Evolutionary conservation across 2,329 filamentous ascomycete species (phyloP).

Genomic region (Aspergillus ochraceus): DNA sequence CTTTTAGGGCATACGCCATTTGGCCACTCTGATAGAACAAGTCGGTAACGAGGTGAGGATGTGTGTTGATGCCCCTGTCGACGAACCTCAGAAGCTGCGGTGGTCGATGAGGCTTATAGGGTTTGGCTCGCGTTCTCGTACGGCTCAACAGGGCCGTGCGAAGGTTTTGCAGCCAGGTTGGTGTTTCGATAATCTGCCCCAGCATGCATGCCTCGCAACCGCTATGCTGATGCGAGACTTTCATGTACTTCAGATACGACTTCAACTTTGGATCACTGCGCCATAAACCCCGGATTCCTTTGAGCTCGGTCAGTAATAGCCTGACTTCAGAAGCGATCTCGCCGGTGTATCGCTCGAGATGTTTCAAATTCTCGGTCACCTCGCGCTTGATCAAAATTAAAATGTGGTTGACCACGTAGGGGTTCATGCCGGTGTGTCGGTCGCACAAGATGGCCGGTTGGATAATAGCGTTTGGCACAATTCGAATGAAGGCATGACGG

Average conservation of each 20-base stretch:
- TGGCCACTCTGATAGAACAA: conserved; percentile 15
- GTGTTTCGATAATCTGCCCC: conserved; percentile 28
- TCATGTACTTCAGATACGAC: not conserved
- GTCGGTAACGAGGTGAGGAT: conserved; percentile 7
- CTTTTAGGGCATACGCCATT: not conserved
- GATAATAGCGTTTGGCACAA: conserved; percentile 18
- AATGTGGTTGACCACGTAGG: conserved; percentile 21
- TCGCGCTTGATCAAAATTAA: conserved; percentile 24
- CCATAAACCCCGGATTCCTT: conserved; percentile 36
- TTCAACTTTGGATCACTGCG: not conserved
- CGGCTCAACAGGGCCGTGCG: conserved; percentile 31
- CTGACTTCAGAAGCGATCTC: conserved; percentile 12
- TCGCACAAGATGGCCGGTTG: conserved; percentile 22
- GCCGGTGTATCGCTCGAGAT: conserved; percentile 20
- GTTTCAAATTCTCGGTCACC: conserved; percentile 23
- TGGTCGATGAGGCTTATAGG: conserved; percentile 4
- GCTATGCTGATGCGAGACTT: conserved; percentile 25
- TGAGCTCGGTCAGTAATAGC: conserved; percentile 19
- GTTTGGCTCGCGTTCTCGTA: conserved; percentile 26
- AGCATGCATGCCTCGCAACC: conserved; percentile 42
- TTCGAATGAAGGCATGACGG: conserved; percentile 13
- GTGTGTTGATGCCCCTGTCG: conserved; percentile 27
- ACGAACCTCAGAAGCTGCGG: conserved; percentile 32
- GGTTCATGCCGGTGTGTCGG: conserved; percentile 25
- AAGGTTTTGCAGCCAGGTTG: conserved; percentile 29